A percentile compares a stretch with the other conserved stretches of the same genome.
These are phyloP conservation scores for Camellia oleifera DNA, from an alignment of 179 eudicot genomes.

Conservation along the genomic window DNA sequence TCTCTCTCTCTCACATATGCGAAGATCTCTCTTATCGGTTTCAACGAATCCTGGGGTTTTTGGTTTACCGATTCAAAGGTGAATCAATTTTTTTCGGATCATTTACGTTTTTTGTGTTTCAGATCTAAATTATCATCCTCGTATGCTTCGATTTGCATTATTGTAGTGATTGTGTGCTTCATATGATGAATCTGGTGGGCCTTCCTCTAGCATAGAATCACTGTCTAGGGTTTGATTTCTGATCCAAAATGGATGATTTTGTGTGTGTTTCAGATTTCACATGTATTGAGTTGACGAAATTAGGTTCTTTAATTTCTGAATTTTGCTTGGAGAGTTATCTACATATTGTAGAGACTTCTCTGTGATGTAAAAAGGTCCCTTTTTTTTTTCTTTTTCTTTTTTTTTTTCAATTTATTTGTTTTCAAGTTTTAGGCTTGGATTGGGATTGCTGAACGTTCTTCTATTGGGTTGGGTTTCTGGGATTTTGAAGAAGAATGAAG, in stretches of 20 bases:
- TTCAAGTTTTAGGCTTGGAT: background rate
- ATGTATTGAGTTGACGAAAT: background rate
- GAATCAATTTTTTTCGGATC: background rate
- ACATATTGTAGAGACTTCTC: background rate
- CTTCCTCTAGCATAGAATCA: background rate
- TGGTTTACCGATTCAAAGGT: background rate
- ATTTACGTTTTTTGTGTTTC: background rate
- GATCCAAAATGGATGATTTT: background rate
- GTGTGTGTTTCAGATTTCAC: background rate
- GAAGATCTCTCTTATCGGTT: background rate
- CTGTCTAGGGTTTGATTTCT: background rate
- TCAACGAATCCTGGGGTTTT: background rate
- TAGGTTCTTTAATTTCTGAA: background rate
- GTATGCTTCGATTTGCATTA: too few relatives aligned
- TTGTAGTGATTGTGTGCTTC: background rate
- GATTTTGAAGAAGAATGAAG: background rate
- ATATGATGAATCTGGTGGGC: background rate
- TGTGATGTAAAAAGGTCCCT: background rate
- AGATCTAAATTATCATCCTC: constrained; percentile 3
- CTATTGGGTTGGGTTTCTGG: background rate
- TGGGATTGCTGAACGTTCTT: background rate
- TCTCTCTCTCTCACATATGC: background rate
- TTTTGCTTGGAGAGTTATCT: background rate
- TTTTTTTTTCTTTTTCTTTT: background rate
- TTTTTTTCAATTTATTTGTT: too few relatives aligned